Percentiles rank a stretch among this genome's conserved stretches.
Conservation (phyloP, 306 rosid species). For the Quillaja saponaria region DNA sequence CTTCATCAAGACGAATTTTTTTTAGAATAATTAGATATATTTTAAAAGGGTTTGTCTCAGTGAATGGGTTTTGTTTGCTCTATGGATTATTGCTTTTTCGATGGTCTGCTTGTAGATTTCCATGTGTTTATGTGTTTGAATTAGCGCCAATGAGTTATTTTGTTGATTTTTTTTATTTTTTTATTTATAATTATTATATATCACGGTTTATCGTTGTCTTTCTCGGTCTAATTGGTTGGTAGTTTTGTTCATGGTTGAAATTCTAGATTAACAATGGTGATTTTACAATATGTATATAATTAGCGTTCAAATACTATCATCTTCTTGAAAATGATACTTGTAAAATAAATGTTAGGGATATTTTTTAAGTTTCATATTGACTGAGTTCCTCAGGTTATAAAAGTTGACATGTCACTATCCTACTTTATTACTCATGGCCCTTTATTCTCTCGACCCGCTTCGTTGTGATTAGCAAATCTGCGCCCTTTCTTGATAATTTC, state of each 20-base stretch:
- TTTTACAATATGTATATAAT: too few relatives aligned
- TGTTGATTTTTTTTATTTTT: background rate
- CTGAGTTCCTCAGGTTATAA: background rate
- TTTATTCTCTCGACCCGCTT: background rate
- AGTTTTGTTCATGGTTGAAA: background rate
- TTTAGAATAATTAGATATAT: background rate
- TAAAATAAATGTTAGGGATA: background rate
- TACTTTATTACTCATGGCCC: background rate
- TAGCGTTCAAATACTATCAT: too few relatives aligned
- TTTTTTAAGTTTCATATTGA: background rate
- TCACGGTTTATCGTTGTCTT: background rate
- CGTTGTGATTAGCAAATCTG: background rate
- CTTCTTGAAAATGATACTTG: too few relatives aligned
- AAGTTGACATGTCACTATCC: background rate
- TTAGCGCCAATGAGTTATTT: background rate
- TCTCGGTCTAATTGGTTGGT: background rate
- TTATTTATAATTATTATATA: background rate
- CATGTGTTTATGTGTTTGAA: background rate
- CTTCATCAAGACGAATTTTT: background rate
- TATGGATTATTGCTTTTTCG: background rate
- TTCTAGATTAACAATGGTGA: too few relatives aligned
- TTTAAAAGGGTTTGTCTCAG: background rate
- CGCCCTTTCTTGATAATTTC: too few relatives aligned
- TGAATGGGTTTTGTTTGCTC: conserved; percentile 13
- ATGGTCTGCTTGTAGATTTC: background rate